Base-by-base conservation (phyloP, 2,329 filamentous ascomycete species). In the Fusarium oxysporum region DNA sequence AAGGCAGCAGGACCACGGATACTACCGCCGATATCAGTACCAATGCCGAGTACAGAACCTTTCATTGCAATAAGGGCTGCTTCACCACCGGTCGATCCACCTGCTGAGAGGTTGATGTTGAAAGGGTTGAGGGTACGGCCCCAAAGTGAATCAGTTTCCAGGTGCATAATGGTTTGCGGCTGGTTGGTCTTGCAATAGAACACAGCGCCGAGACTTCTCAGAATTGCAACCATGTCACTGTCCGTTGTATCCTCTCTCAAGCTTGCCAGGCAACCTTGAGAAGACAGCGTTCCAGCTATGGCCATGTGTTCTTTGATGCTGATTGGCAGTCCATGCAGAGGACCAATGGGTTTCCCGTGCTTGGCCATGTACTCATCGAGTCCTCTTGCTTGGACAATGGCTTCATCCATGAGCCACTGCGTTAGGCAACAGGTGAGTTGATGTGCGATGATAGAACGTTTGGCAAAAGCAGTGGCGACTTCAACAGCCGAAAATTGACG, bases 151-250 rank as follows among this genome's bases (percentile, higher is more conserved):
- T 92, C 90, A 33, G 89, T 77, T 8, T 83, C 82, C 64, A 82
- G 82, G 60, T 88, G 78, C 2, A 83, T 85, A 6, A 62, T 51
- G 4, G 50, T 32, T 68, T 89, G 87, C 0, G 91, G 90, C 13
- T 92, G 85, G 68, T 91, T 92, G 3, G 91, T 92, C 79, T 92
- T 92, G 71, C 88, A 86, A 73, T 91, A 90, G 30, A 92, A 81
- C 0, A 93, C 85, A 3, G 91, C 91, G 2, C 92, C 92, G 0
- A 89, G 83, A 30, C 85, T 83, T 33, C 88, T 81, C 5, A 93
- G 81, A 2, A 92, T 81, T 10, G 88, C 84, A 0, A 92, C 87
- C 0, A 86, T 85, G 1, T 60, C 40, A 8, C 70, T 64, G 6
- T 74, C 71, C 19, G 55, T 38, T 2, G 55, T 38, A 19, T 73